Conservation (phyloP, 345 rosid species). For the Populus tremula region DNA sequence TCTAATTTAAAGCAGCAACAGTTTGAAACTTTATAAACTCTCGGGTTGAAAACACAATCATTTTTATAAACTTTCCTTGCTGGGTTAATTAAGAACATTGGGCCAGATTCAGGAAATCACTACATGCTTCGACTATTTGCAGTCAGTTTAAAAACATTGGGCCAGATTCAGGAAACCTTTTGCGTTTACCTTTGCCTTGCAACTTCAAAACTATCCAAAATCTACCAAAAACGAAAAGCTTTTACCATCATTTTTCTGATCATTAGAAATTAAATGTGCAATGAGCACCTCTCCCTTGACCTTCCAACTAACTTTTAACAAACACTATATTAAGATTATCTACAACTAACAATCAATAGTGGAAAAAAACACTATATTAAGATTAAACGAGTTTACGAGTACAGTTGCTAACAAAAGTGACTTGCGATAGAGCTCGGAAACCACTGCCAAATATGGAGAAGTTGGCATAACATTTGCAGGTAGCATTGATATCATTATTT, state of each 20-base stretch:
- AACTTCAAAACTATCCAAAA: not conserved
- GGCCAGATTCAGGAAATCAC: not conserved
- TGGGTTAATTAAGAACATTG: not conserved
- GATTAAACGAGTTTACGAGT: not conserved
- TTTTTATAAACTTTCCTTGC: not conserved
- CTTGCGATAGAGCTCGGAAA: not conserved
- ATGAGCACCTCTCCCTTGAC: not conserved
- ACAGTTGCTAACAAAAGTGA: not conserved
- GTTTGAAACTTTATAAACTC: not conserved
- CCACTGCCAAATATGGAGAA: not conserved
- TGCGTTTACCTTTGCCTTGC: not conserved
- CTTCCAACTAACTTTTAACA: not conserved
- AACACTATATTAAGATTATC: not conserved
- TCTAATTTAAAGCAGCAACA: not conserved
- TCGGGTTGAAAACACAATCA: not conserved
- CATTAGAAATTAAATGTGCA: not conserved
- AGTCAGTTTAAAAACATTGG: not conserved
- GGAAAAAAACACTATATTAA: not conserved
- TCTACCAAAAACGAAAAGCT: not conserved
- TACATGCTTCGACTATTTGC: not conserved
- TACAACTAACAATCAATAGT: not conserved
- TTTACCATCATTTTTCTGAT: not conserved
- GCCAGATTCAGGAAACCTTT: not conserved
- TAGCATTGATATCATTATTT: not conserved
- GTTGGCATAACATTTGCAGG: not conserved